Evolutionary conservation across 805 yeast genomes (phyloP), one percentile per base, ranked within the genome.

Genomic region (Komagataella pseudopastoris): DNA sequence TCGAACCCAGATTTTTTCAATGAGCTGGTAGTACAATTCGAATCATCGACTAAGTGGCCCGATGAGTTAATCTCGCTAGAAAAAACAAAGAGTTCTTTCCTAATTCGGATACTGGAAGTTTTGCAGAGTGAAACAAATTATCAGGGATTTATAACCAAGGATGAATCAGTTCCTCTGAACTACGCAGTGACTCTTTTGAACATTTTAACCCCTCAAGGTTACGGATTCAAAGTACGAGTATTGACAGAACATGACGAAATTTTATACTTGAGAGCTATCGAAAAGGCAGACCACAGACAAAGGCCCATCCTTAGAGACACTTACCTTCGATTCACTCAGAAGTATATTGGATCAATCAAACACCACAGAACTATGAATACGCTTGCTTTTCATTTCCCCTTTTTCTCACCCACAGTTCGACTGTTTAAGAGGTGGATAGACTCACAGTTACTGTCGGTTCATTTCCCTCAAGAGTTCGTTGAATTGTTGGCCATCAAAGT

Each of bases 31-130:
- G 63, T 93, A 44, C 96, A 90, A 65, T 88, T 93, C 64, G 99
- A 93, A 68, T 72, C 86, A 3, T 87, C 96, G 2, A 75, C 78
- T n/a, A 81, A 81, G 63, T 93, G 99, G 99, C 99, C 99, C 2
- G 95, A 87, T 65, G 96, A 93, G 63, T 63, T 88, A 5, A 68
- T 74, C 45, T 89, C 96, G 2, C 68, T 89, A 51, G 98, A 93
- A 64, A 83, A 85, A 60, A 85, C 96, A 14, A 93, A 93, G 62
- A 79, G 95, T 36, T 98, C 98, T 6, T 88, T 93, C 58, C 69
- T 91, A 58, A 63, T 93, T 51, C 85, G 85, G 58, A 77, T 90
- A 20, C 57, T 65, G 54, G 77, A 75, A 44, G 56, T 64, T 6
- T 55, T 74, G 49, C 76, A 79, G 50, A 69, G 71, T 52, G 78